Base-by-base conservation (phyloP, 805 yeast genomes). In the Candida alai region DNA sequence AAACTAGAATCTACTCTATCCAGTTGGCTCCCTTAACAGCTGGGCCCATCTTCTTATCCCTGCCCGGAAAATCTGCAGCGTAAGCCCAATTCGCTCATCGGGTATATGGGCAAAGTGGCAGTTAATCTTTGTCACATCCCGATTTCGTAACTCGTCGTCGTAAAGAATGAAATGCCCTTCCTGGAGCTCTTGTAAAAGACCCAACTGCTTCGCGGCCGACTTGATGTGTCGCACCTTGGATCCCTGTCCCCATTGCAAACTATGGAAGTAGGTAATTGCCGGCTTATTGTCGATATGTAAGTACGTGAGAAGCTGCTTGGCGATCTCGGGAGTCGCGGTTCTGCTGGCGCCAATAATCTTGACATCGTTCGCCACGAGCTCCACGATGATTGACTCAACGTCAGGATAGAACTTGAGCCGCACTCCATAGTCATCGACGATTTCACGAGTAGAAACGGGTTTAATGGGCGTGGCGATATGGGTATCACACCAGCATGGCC, bases 401-500 rank as follows among this genome's bases (percentile, higher is more conserved):
- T 87, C 95, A 15, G 62, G 63, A 52, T 76, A 87, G 32, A 86
- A 70, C 0, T 74, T 52, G 11, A 84, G 59, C 26, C 68, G 60
- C 44, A 62, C 75, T 0, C 86, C 86, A 38, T 65, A 52, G 31
- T 63, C 58, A 47, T 83, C 90, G 1, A 64, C 58, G 2, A 80
- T 63, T 4, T 56, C 48, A 11, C 55, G 47, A 9, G 58, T 58
- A 11, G 58, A 48, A 13, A 41, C 36, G n/a, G 62, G 48, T 35
- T 62, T 63, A 15, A 80, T 38, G 0, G 89, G 89, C 6, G 74
- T 60, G 2, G 65, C 54, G 14, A 84, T 66, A 48, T 83, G 89
- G 1, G 86, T 81, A 47, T 83, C 89, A 54, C 89, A 82, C 89
- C 89, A 83, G 41, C 80, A 77, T 33, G 84, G 89, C 93, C 93